These are phyloP conservation scores for Mucor racemosus DNA, from an alignment of 371 early-diverging fungal genomes.

Conservation along the genomic window DNA sequence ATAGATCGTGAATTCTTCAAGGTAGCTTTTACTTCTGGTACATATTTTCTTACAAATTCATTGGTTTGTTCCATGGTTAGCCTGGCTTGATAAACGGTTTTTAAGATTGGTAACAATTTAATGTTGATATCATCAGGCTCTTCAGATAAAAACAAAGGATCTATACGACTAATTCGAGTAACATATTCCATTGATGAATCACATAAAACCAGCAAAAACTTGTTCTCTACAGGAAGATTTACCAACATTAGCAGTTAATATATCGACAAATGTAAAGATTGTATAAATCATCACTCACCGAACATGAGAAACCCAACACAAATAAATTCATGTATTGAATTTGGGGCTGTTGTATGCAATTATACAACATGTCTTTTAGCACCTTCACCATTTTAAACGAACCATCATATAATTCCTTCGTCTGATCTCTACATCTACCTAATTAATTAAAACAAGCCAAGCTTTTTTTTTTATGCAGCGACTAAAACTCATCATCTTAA, in stretches of 20 bases:
- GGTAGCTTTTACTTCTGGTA: conserved; percentile 11
- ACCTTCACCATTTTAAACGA: conserved; percentile 24
- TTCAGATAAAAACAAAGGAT: conserved; percentile 20
- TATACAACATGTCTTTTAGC: conserved; percentile 24
- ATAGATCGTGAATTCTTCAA: conserved; percentile 13
- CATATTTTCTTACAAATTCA: conserved; percentile 4
- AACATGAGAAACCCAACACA: conserved; percentile 19
- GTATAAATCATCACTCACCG: conserved; percentile 19
- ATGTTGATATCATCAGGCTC: conserved; percentile 21
- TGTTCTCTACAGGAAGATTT: conserved; percentile 21
- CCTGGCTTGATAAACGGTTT: conserved; percentile 14
- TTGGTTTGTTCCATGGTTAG: conserved; percentile 21
- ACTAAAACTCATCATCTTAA: too few species aligned
- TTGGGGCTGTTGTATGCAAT: conserved; percentile 22
- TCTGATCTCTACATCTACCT: conserved; percentile 21
- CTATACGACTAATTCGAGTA: conserved; percentile 18
- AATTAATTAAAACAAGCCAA: too few species aligned
- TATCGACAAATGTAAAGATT: conserved; percentile 24
- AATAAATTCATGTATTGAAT: conserved; percentile 18
- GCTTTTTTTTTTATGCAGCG: too few species aligned
- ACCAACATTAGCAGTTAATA: conserved; percentile 16
- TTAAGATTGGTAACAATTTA: conserved; percentile 22
- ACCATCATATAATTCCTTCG: conserved; percentile 20
- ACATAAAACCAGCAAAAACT: conserved; percentile 24
- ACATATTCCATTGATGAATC: conserved; percentile 24